phyloP scores from a whole-genome alignment of 805 yeast species.

The Candida yuanshanica region DNA sequence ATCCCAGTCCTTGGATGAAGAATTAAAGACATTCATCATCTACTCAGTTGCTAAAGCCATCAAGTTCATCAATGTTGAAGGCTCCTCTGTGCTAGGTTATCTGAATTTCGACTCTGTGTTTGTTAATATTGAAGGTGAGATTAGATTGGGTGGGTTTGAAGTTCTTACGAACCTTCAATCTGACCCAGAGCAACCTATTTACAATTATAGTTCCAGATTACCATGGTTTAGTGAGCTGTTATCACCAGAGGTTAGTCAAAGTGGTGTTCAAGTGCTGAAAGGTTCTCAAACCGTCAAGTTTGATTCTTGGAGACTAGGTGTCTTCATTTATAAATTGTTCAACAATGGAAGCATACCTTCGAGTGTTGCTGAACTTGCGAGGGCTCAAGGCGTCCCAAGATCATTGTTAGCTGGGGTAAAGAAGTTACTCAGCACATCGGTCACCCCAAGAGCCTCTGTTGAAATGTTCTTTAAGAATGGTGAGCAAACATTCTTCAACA shows the following conservation, averaged over 20 bases:
- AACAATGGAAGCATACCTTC: conserved; percentile 18
- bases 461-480: conserved; percentile 24
- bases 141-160: conserved; percentile 84
- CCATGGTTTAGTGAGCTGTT: conserved; percentile 28
- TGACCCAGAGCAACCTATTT: conserved; percentile 25
- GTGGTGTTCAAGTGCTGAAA: conserved; percentile 37
- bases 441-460: conserved; percentile 34
- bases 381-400: conserved; percentile 30
- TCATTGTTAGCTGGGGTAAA: conserved; percentile 31
- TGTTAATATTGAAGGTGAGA: conserved; percentile 67
- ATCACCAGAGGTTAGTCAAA: conserved; percentile 49
- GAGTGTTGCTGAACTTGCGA: conserved; percentile 6
- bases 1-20: conserved; percentile 24
- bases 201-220: conserved; percentile 29
- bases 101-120: conserved; percentile 52
- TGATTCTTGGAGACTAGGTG: conserved; percentile 64
- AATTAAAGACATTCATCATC: conserved; percentile 47
- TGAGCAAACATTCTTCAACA: conserved; percentile 26
- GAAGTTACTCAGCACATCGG: conserved; percentile 33
- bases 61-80: conserved; percentile 51
- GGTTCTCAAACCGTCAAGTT: conserved; percentile 37
- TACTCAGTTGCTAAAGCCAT: conserved; percentile 50
- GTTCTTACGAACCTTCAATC: conserved; percentile 43
- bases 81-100: conserved; percentile 57
- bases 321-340: conserved; percentile 43